phyloP scores from a whole-genome alignment of 2,329 filamentous ascomycete genomes.

The Arthrocladium fulminans region DNA sequence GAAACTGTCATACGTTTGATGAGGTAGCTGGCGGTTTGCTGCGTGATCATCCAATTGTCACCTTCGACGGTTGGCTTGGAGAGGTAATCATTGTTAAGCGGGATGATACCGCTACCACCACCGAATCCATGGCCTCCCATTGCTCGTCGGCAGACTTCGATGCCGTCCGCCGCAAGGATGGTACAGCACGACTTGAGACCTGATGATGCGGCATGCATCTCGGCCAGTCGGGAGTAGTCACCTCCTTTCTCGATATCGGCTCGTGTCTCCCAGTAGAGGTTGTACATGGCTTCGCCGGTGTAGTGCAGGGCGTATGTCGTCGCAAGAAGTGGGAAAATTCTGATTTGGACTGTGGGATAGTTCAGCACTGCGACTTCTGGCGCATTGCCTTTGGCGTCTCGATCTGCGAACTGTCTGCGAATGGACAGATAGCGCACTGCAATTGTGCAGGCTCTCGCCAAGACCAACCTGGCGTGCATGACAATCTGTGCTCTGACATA shows the following conservation, averaged over 20 bases:
- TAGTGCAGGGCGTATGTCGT: constrained; percentile 45
- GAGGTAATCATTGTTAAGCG: constrained; percentile 44
- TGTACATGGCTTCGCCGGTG: constrained; percentile 39
- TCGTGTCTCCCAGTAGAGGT: constrained; percentile 39
- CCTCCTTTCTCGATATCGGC: constrained; percentile 40
- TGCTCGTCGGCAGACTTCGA: constrained; percentile 45
- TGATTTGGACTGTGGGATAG: constrained; percentile 47
- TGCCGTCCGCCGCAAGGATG: constrained; percentile 45
- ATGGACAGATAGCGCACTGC: constrained; percentile 44
- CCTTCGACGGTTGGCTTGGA: constrained; percentile 48
- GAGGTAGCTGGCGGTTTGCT: constrained; percentile 43
- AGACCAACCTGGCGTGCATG: constrained; percentile 42
- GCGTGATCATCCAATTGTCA: constrained; percentile 51
- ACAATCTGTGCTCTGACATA: constrained; percentile 36
- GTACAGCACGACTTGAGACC: constrained; percentile 48
- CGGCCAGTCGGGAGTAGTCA: constrained; percentile 41
- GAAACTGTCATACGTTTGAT: constrained; percentile 45
- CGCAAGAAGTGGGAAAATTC: constrained; percentile 45
- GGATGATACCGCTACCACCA: constrained; percentile 44
- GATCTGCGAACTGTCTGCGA: constrained; percentile 42
- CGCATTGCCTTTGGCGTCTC: constrained; percentile 32
- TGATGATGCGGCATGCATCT: constrained; percentile 46
- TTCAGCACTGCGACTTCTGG: constrained; percentile 43
- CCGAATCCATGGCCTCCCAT: constrained; percentile 49
- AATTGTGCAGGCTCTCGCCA: constrained; percentile 46